Conservation (phyloP, 192 early-diverging fungal species). For the Fimicolochytrium jonesii region DNA sequence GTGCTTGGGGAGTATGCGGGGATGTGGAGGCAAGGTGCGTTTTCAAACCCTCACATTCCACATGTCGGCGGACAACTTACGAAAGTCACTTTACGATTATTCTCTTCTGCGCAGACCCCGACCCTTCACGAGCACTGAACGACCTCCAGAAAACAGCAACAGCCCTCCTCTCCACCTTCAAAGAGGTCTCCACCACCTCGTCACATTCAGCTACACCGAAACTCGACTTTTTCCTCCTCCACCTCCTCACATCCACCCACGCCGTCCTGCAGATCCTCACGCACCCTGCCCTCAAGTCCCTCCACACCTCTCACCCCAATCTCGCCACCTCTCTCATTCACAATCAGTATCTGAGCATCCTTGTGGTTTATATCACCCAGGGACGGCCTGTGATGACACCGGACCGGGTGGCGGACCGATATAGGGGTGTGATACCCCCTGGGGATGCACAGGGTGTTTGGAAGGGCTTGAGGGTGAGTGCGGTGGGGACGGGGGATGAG, state of each 20-base stretch:
- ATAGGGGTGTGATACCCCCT: too few relatives aligned
- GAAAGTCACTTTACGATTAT: not conserved
- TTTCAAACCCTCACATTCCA: not conserved
- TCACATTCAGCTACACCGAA: not conserved
- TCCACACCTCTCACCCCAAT: not conserved
- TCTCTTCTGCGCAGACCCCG: not conserved
- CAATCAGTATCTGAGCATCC: not conserved
- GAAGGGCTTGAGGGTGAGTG: not conserved
- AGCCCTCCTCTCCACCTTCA: not conserved
- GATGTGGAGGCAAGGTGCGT: constrained; percentile 7
- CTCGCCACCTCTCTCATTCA: not conserved
- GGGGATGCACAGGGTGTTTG: not conserved
- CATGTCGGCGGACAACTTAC: not conserved
- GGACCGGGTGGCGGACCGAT: not conserved
- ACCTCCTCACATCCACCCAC: constrained; percentile 3
- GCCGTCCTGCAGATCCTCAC: not conserved
- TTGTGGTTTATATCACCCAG: not conserved
- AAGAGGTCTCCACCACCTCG: too few relatives aligned
- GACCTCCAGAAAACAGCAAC: not conserved
- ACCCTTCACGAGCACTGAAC: not conserved
- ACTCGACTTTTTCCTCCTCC: constrained; percentile 21
- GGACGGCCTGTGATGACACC: constrained; percentile 2
- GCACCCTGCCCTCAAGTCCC: not conserved
- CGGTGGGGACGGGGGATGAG: constrained; percentile 2
- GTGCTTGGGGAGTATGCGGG: constrained; percentile 9